A percentile compares a stretch with the other conserved stretches of the same genome.
These are phyloP conservation scores for Schwanniomyces pseudopolymorphus DNA, from an alignment of 805 yeast genomes.

Conservation along the genomic window DNA sequence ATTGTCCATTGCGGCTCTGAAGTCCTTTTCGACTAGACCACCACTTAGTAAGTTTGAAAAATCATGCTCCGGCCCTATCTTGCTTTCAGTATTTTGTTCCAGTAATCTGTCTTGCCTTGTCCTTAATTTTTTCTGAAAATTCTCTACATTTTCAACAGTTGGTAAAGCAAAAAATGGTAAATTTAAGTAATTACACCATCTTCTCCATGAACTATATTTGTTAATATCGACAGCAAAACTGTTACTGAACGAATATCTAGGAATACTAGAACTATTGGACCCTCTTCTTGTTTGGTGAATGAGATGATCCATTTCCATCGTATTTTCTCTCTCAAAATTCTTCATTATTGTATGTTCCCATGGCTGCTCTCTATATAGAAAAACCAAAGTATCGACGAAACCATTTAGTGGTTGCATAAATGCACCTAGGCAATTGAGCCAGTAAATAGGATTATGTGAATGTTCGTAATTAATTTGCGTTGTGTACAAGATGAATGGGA, in stretches of 20 bases:
- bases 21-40: constrained; percentile 26
- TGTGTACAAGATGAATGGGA: constrained; percentile 69
- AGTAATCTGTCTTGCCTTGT: constrained; percentile 9
- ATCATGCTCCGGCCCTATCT: constrained; percentile 21
- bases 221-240: constrained; percentile 27
- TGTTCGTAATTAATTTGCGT: constrained; percentile 53
- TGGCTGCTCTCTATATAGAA: constrained; percentile 74
- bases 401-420: constrained; percentile 82
- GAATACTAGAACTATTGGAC: constrained; percentile 23
- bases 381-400: constrained; percentile 72
- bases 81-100: constrained; percentile 1
- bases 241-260: constrained; percentile 27
- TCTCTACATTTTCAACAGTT: constrained; percentile 27
- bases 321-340: constrained; percentile 37
- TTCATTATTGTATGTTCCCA: constrained; percentile 56
- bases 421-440: constrained; percentile 69
- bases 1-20: constrained; percentile 27
- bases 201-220: constrained; percentile 41
- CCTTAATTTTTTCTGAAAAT: constrained; percentile 18
- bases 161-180: constrained; percentile 51
- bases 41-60: constrained; percentile 37
- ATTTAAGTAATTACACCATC: constrained; percentile 26
- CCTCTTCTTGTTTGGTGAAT: constrained; percentile 5
- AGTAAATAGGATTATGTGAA: constrained; percentile 50
- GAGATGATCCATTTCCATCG: constrained; percentile 23